Conservation (phyloP, 352 stramenopile genomes). For the Aphanomyces euteiches region DNA sequence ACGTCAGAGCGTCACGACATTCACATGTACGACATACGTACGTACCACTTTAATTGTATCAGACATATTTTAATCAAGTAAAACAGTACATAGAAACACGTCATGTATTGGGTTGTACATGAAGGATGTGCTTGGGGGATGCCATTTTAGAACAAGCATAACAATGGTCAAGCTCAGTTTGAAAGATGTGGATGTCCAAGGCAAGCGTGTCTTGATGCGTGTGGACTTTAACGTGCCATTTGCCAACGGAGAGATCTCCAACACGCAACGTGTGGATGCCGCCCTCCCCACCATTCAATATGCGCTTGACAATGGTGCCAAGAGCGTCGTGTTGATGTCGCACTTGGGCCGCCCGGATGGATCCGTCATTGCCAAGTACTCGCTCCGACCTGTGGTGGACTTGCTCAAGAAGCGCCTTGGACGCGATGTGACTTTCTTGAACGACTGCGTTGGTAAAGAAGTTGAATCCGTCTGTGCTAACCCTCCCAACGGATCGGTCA, state of each 20-base stretch:
- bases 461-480: conserved; percentile 69
- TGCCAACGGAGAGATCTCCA: conserved; percentile 90
- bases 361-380: conserved; percentile 92
- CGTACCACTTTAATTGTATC: not conserved
- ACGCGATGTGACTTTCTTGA: conserved; percentile 89
- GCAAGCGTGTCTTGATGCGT: conserved; percentile 98
- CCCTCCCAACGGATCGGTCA: conserved; percentile 74
- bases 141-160: not conserved
- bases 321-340: conserved; percentile 97
- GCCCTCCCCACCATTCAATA: conserved; percentile 96
- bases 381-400: conserved; percentile 90
- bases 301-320: conserved; percentile 95
- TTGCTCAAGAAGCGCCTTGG: conserved; percentile 90
- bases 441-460: conserved; percentile 95
- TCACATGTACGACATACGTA: conserved; percentile 1
- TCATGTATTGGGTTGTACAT: not conserved
- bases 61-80: not conserved
- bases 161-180: conserved; percentile 86
- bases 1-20: conserved; percentile 22
- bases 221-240: conserved; percentile 99
- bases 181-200: conserved; percentile 92
- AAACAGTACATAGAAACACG: conserved; percentile 24
- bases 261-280: conserved; percentile 98
- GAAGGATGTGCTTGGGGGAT: too few species aligned
- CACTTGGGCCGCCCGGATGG: conserved; percentile 98